phyloP scores from a whole-genome alignment of 352 stramenopile genomes.

The Phytopythium montanum region DNA sequence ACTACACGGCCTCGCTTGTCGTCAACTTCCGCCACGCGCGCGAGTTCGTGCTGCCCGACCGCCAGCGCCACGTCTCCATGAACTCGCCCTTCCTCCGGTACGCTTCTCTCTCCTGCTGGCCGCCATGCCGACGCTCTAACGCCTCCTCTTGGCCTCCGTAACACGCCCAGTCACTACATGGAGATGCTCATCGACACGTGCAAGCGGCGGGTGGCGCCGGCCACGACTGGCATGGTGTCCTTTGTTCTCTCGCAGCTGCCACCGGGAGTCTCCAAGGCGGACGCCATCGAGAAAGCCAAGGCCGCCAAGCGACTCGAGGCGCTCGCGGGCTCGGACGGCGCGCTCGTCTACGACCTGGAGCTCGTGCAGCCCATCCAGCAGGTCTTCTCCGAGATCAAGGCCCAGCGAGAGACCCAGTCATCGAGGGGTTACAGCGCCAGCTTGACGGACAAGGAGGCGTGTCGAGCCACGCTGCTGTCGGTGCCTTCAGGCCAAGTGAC shows the following conservation, averaged over 20 bases:
- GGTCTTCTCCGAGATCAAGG: constrained; percentile 13
- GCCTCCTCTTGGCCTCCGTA: background rate
- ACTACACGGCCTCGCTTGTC: constrained; percentile 96
- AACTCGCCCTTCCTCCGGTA: constrained; percentile 58
- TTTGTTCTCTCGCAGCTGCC: constrained; percentile 92
- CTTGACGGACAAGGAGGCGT: constrained; percentile 27
- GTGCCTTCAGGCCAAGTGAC: constrained; percentile 68
- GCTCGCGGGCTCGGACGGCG: constrained; percentile 89
- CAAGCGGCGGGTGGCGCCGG: constrained; percentile 89
- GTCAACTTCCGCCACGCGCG: constrained; percentile 87
- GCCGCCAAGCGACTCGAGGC: constrained; percentile 88
- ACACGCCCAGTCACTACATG: constrained; percentile 75
- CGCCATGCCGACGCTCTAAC: background rate
- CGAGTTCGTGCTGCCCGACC: constrained; percentile 90
- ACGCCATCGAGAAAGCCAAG: constrained; percentile 74
- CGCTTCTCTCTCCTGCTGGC: no score
- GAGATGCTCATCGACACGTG: constrained; percentile 92
- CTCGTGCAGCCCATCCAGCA: constrained; percentile 73
- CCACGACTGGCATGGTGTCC: constrained; percentile 96
- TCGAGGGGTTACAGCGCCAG: background rate
- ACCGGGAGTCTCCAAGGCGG: constrained; percentile 42
- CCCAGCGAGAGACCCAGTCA: background rate
- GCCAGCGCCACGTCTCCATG: constrained; percentile 77
- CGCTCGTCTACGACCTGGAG: constrained; percentile 91
- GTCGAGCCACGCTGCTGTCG: constrained; percentile 44